phyloP scores from a whole-genome alignment of 208 protist species.

The Crithidia bombi region DNA sequence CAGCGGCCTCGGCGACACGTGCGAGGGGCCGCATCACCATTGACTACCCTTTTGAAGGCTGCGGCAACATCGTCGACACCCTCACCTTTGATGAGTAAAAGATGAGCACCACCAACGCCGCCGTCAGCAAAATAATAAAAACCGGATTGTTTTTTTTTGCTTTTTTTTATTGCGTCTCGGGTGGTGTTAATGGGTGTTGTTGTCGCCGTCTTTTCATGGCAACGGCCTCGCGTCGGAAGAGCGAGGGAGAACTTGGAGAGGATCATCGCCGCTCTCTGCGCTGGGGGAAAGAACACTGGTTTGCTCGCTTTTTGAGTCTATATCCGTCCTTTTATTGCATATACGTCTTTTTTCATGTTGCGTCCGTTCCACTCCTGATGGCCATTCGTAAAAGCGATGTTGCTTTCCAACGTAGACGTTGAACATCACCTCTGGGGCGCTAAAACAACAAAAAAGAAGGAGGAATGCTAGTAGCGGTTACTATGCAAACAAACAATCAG shows the following conservation, averaged over 20 bases:
- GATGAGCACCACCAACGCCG: not conserved
- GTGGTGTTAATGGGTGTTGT: not conserved
- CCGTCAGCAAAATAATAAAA: constrained; percentile 4
- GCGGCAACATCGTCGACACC: constrained; percentile 48
- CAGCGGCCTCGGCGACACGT: constrained; percentile 67
- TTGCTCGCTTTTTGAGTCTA: not conserved
- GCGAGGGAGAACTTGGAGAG: not conserved
- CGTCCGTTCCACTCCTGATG: not conserved
- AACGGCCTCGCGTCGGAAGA: too few relatives aligned
- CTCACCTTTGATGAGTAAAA: constrained; percentile 30
- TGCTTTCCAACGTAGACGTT: not conserved
- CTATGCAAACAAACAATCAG: too few relatives aligned
- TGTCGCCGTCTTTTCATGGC: too few relatives aligned
- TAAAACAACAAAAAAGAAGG: too few relatives aligned
- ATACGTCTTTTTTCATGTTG: not conserved
- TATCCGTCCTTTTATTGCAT: not conserved
- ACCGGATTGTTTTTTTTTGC: constrained; percentile 2
- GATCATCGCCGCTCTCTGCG: not conserved
- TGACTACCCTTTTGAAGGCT: constrained; percentile 75
- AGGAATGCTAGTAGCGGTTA: too few relatives aligned
- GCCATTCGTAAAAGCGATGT: not conserved
- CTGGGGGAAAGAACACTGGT: not conserved
- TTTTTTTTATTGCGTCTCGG: too few relatives aligned
- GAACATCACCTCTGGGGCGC: not conserved
- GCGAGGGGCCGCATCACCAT: constrained; percentile 72